A percentile compares a stretch with the other conserved stretches of the same genome.
Evolutionary conservation across 306 rosid genomes (phyloP).

Genomic region (Rosa lucieae): DNA sequence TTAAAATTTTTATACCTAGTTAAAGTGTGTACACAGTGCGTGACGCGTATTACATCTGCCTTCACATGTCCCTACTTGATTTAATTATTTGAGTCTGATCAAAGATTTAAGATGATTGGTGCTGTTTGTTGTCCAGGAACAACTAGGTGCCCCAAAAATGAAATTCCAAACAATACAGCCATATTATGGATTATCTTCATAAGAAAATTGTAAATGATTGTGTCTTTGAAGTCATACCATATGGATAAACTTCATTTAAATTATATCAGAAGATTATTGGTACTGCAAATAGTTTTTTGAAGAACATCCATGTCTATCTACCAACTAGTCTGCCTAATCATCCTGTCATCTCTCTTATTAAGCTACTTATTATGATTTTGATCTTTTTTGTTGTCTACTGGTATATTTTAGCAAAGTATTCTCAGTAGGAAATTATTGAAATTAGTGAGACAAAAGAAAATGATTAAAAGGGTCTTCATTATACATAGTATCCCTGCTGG

Average conservation of each 20-base stretch:
- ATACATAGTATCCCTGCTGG: neutral
- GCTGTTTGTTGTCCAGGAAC: constrained; percentile 16
- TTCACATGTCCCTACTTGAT: neutral
- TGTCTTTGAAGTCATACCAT: neutral
- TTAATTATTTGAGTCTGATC: constrained; percentile 12
- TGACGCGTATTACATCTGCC: neutral
- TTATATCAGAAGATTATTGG: neutral
- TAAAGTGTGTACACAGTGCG: neutral
- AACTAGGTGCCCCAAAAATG: constrained; percentile 21
- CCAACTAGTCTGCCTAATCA: constrained; percentile 3
- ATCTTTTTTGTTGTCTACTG: neutral
- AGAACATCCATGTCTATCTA: neutral
- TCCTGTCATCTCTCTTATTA: neutral
- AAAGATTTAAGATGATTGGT: constrained; percentile 13
- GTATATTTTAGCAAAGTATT: neutral
- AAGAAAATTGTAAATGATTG: neutral
- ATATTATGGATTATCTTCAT: neutral
- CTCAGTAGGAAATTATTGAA: neutral
- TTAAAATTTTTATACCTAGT: neutral
- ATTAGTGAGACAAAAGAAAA: neutral
- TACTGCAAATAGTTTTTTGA: neutral
- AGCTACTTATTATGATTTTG: neutral
- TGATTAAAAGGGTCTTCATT: neutral
- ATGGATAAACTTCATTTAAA: neutral
- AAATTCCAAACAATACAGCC: neutral